phyloP scores from a whole-genome alignment of 2,329 filamentous ascomycete species.

The Ophiostoma pallidulum region DNA sequence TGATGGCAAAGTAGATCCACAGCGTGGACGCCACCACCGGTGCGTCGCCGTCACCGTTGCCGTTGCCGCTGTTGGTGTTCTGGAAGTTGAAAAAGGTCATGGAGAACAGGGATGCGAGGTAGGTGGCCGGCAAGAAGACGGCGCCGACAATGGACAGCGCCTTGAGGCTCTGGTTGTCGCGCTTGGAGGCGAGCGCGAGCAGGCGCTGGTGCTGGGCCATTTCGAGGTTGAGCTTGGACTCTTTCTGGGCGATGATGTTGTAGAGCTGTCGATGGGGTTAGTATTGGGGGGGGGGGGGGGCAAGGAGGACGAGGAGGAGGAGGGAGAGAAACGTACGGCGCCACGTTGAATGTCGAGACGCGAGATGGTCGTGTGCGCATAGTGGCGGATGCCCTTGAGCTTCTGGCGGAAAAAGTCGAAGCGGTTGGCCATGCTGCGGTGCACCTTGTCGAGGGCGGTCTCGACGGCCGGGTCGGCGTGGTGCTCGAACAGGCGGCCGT shows the following conservation, averaged over 20 bases:
- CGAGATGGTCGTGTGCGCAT: slow-evolving; percentile 52
- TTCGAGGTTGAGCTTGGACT: slow-evolving; percentile 54
- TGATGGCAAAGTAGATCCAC: slow-evolving; percentile 56
- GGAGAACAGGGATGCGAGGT: slow-evolving; percentile 53
- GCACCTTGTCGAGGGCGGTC: slow-evolving; percentile 33
- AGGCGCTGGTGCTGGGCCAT: slow-evolving; percentile 52
- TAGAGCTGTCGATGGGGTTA: slow-evolving; percentile 43
- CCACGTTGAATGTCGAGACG: slow-evolving; percentile 52
- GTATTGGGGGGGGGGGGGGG: neutral
- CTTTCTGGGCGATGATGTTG: slow-evolving; percentile 57
- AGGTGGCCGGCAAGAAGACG: slow-evolving; percentile 54
- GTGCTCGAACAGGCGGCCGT: neutral
- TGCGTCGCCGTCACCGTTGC: slow-evolving; percentile 21
- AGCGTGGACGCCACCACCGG: slow-evolving; percentile 40
- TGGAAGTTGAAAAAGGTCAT: slow-evolving; percentile 60
- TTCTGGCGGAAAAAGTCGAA: slow-evolving; percentile 53
- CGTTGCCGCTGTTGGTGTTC: slow-evolving; percentile 11
- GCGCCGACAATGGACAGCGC: slow-evolving; percentile 54
- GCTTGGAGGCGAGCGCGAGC: slow-evolving; percentile 50
- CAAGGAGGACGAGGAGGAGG: neutral
- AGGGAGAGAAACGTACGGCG: slow-evolving; percentile 35
- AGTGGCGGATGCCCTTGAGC: slow-evolving; percentile 52
- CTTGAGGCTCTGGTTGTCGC: slow-evolving; percentile 57
- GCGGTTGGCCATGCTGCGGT: slow-evolving; percentile 42
- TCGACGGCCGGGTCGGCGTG: slow-evolving; percentile 19